Evolutionary conservation across 768 basidiomycete species (phyloP).

Genomic region (Nidularia pulvinata): DNA sequence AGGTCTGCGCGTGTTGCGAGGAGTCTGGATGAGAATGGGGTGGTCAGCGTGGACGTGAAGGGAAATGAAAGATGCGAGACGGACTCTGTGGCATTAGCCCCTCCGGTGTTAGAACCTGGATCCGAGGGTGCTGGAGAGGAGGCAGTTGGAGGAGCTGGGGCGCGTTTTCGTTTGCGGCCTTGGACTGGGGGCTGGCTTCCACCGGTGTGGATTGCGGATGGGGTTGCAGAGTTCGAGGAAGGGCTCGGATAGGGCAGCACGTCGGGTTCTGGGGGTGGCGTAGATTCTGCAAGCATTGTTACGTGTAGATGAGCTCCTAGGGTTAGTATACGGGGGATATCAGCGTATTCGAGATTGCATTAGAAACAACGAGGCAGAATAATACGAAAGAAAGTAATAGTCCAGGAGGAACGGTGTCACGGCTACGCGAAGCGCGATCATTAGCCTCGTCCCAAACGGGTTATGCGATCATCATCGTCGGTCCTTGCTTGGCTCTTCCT

Average conservation of each 20-base stretch:
- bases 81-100: constrained; percentile 34
- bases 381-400: too few species aligned
- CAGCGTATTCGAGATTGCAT: too few species aligned
- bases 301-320: neutral
- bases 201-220: constrained; percentile 1
- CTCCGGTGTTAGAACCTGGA: constrained; percentile 27
- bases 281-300: neutral
- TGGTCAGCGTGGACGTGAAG: neutral
- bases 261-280: constrained; percentile 10
- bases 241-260: constrained; percentile 5
- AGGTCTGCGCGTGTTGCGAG: constrained; percentile 70
- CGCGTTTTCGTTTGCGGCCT: constrained; percentile 58
- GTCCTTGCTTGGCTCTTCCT: neutral
- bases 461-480: too few species aligned
- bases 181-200: constrained; percentile 19
- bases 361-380: too few species aligned
- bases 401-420: too few species aligned
- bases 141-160: constrained; percentile 30
- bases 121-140: constrained; percentile 66
- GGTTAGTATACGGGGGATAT: too few species aligned
- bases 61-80: constrained; percentile 8
- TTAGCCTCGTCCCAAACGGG: too few species aligned
- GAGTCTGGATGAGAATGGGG: constrained; percentile 30
- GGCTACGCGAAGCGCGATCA: too few species aligned
- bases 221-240: neutral